phyloP scores from a whole-genome alignment of 2,329 filamentous ascomycete species.

The Penicillium oxalicum region DNA sequence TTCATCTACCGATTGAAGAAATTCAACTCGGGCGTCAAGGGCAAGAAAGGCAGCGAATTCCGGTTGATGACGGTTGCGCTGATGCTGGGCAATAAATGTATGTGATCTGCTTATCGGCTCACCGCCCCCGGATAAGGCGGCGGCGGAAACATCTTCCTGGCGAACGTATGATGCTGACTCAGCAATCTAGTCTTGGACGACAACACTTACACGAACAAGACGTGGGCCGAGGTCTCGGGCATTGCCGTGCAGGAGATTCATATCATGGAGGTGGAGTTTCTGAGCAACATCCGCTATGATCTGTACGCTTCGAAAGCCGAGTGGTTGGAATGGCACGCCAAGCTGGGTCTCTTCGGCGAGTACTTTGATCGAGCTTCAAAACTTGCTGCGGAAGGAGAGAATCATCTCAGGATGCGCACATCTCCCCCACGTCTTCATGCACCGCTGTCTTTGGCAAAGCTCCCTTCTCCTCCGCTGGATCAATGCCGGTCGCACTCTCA shows the following conservation, averaged over 20 bases:
- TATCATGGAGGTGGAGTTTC: slow-evolving; percentile 99
- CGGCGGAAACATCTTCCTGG: background rate
- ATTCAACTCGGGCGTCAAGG: slow-evolving; percentile 80
- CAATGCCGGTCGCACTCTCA: slow-evolving; percentile 22
- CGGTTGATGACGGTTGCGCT: slow-evolving; percentile 85
- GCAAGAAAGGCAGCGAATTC: slow-evolving; percentile 89
- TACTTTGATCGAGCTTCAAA: slow-evolving; percentile 69
- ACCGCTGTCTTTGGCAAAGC: slow-evolving; percentile 29
- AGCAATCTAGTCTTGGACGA: slow-evolving; percentile 70
- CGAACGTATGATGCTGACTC: slow-evolving; percentile 18
- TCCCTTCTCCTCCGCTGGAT: slow-evolving; percentile 38
- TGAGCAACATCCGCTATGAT: slow-evolving; percentile 97
- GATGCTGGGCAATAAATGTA: slow-evolving; percentile 97
- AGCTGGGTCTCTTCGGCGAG: slow-evolving; percentile 72
- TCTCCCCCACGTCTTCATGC: slow-evolving; percentile 31
- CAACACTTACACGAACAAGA: slow-evolving; percentile 99
- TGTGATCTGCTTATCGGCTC: slow-evolving; percentile 30
- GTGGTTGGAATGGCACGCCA: slow-evolving; percentile 82
- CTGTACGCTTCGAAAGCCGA: slow-evolving; percentile 77
- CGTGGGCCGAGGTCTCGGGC: slow-evolving; percentile 95
- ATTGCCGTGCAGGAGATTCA: slow-evolving; percentile 94
- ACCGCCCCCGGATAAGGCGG: slow-evolving; percentile 15
- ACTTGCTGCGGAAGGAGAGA: slow-evolving; percentile 36
- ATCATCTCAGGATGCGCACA: slow-evolving; percentile 23
- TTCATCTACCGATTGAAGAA: slow-evolving; percentile 93